Base-by-base conservation (phyloP, 306 rosid genomes). In the Casuarina glauca region DNA sequence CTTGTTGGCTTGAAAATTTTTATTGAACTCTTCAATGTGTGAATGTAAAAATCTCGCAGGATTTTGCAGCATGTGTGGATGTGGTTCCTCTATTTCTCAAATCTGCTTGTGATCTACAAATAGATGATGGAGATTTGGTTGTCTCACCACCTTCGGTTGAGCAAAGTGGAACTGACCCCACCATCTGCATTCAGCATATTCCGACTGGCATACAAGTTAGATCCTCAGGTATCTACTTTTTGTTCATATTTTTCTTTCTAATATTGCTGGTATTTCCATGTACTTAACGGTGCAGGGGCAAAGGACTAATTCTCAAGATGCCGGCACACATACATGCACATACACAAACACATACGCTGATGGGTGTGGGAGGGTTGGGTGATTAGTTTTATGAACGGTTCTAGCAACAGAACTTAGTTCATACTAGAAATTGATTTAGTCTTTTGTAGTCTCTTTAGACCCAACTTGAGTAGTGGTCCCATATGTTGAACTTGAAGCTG, bases 31-130 rank as follows among this genome's bases (percentile, higher is more conserved):
- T 57, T 36, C 42, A 41, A 6, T 72, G 72, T 84, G 72, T 72
- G 38, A 49, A 76, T 57, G 9, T 76, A 73, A 73, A 62, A 80
- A 62, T 83, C 75, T 78, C 80, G 82, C 91, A 93, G 97, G 84
- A 78, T 70, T 53, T 82, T 82, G 81, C 84, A 32, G 90, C 96
- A 68, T 61, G 76, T 76, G 94, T 93, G 74, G 97, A 91, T 79
- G 89, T 93, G 76, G 32, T 91, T 78, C 97, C 97, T 13, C 76
- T 93, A 74, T 88, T 88, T 83, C 80, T 89, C 45, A 89, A 84
- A 74, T 73, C 82, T n/a, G 57, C 80, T 11, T 49, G 63, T 55
- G 92, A 89, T 76, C 70, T 81, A 46, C 88, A 87, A 45, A 88
- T 93, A 44, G 84, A 86, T 41, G 79, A 82, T 0, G 77, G 74